Evolutionary conservation across 176 grass and related monocot species (phyloP).

Genomic region (Dendrocalamus sinicus): DNA sequence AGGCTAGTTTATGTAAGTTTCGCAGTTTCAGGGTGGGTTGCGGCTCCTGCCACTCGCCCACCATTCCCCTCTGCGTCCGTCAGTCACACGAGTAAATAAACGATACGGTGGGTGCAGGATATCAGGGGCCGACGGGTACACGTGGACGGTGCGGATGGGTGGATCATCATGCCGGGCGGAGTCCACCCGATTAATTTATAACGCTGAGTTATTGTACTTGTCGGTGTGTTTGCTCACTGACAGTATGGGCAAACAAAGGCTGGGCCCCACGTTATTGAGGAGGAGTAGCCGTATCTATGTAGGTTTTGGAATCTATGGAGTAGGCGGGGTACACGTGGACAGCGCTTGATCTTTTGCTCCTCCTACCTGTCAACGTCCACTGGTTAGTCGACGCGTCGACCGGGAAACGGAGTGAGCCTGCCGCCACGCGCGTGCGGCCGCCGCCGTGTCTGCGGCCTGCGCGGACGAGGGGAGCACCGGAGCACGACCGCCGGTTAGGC

Average conservation of each 20-base stretch:
- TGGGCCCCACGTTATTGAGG: neutral
- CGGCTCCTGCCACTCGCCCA: constrained; percentile 29
- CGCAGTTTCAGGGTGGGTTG: constrained; percentile 23
- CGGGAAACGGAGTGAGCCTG: too few relatives aligned
- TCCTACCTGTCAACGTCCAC: too few relatives aligned
- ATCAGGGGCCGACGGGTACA: neutral
- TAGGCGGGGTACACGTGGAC: constrained; percentile 51
- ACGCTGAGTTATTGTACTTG: neutral
- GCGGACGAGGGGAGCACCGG: neutral
- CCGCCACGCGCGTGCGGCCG: too few relatives aligned
- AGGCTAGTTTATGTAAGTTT: too few relatives aligned
- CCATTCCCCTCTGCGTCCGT: neutral
- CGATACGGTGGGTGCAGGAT: neutral
- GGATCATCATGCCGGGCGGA: constrained; percentile 51
- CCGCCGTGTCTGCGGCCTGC: neutral
- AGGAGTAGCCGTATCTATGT: fast-evolving
- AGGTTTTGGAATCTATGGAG: neutral
- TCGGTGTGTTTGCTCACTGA: neutral
- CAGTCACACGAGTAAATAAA: fast-evolving
- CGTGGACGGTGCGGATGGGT: constrained; percentile 60
- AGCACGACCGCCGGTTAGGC: neutral
- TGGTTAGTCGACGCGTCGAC: too few relatives aligned
- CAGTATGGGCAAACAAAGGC: fast-evolving
- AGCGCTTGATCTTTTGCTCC: constrained; percentile 43
- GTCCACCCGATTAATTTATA: constrained; percentile 57